Evolutionary conservation across 1,139 yeast species (phyloP).

Genomic region (Scheffersomyces cryptocercus): DNA sequence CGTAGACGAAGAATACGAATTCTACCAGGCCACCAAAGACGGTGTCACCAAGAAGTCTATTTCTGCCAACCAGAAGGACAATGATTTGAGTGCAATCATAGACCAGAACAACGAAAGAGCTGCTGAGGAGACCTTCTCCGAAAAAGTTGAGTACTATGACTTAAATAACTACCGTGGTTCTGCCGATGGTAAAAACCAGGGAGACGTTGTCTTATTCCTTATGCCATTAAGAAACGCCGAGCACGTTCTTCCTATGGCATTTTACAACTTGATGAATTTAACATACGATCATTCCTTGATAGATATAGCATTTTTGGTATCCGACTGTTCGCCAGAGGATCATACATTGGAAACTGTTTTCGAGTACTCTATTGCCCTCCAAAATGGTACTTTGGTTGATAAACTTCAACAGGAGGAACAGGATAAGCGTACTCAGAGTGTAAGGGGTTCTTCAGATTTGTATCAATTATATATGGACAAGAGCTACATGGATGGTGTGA

Average conservation of each 20-base stretch:
- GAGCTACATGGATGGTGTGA: conserved; percentile 57
- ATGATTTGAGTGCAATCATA: conserved; percentile 2
- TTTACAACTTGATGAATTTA: conserved; percentile 80
- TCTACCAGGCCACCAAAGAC: conserved; percentile 40
- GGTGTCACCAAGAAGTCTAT: conserved; percentile 26
- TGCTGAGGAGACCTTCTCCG: conserved; percentile 23
- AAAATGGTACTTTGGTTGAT: conserved; percentile 64
- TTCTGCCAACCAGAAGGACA: conserved; percentile 3
- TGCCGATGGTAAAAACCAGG: conserved; percentile 51
- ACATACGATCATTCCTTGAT: conserved; percentile 81
- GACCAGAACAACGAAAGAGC: conserved; percentile 1
- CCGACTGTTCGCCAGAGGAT: conserved; percentile 80
- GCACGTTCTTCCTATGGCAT: conserved; percentile 76
- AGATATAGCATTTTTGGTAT: conserved; percentile 81
- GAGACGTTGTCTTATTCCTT: conserved; percentile 68
- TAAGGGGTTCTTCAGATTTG: conserved; percentile 58
- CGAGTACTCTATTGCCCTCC: conserved; percentile 66
- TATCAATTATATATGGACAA: conserved; percentile 71
- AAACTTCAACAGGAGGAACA: conserved; percentile 45
- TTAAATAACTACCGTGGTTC: conserved; percentile 58
- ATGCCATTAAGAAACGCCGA: conserved; percentile 86
- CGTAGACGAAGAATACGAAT: conserved; percentile 18
- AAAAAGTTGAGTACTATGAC: conserved; percentile 60
- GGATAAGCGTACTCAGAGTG: conserved; percentile 23
- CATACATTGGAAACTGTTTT: conserved; percentile 67